These are phyloP conservation scores for Periconia sp. DNA, from an alignment of 2,329 filamentous ascomycete genomes.

Conservation along the genomic window DNA sequence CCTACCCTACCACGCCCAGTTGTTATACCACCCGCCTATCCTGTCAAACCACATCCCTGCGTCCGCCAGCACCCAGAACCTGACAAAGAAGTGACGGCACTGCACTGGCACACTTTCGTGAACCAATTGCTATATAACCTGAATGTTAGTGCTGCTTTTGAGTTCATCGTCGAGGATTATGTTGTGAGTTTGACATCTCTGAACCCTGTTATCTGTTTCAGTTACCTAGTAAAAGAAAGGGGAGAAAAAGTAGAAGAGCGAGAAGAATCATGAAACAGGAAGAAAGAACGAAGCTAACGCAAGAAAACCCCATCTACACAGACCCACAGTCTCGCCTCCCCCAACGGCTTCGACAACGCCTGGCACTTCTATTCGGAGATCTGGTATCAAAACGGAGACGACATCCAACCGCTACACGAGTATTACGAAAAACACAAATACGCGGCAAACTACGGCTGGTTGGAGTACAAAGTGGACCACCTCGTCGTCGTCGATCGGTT, in stretches of 20 bases:
- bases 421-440: not conserved
- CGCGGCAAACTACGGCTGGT: not conserved
- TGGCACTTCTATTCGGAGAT: not conserved
- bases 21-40: no score
- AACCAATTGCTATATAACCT: not conserved
- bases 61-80: not conserved
- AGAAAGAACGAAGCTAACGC: no score
- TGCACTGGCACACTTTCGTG: not conserved
- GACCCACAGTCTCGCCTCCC: not conserved
- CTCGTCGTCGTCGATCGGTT: not conserved
- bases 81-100: not conserved
- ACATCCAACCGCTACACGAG: not conserved
- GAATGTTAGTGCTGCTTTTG: not conserved
- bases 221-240: no score
- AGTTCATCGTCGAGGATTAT: not conserved
- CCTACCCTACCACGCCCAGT: no score
- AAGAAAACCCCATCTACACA: not conserved
- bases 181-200: not conserved
- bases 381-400: not conserved
- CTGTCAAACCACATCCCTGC: no score
- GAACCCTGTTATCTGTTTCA: not conserved
- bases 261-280: no score
- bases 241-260: no score
- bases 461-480: not conserved
- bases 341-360: not conserved